phyloP scores from a whole-genome alignment of 2,329 filamentous ascomycete species.

The Lecanicillium sp. region DNA sequence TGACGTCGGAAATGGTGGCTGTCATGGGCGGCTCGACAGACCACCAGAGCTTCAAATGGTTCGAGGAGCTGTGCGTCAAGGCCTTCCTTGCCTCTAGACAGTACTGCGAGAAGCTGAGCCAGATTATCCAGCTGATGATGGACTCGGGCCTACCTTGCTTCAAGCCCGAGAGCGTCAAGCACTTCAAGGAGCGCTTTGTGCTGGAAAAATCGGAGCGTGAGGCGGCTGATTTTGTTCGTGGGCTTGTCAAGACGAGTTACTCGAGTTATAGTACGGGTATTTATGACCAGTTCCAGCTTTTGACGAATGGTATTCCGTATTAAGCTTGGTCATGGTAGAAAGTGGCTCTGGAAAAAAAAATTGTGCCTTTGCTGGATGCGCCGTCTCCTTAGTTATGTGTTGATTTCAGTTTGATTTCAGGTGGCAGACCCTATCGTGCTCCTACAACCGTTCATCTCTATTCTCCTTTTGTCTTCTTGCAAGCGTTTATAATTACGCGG shows the following conservation, averaged over 20 bases:
- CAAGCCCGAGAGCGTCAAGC: slow-evolving; percentile 87
- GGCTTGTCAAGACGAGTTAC: slow-evolving; percentile 82
- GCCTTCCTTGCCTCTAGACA: slow-evolving; percentile 83
- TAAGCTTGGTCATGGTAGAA: too few species aligned
- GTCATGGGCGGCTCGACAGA: slow-evolving; percentile 88
- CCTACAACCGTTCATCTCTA: too few species aligned
- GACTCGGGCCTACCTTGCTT: slow-evolving; percentile 95
- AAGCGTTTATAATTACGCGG: too few species aligned
- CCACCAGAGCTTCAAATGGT: slow-evolving; percentile 87
- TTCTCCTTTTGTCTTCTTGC: too few species aligned
- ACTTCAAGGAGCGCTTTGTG: slow-evolving; percentile 89
- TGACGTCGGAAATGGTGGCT: slow-evolving; percentile 96
- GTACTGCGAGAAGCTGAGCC: slow-evolving; percentile 79
- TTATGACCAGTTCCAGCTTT: slow-evolving; percentile 95
- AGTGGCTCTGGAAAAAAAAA: too few species aligned
- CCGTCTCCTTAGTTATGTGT: too few species aligned
- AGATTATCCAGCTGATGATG: slow-evolving; percentile 91
- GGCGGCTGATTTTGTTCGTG: slow-evolving; percentile 88
- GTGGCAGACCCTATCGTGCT: too few species aligned
- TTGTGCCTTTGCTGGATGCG: too few species aligned
- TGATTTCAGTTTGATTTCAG: too few species aligned
- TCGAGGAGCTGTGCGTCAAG: slow-evolving; percentile 94
- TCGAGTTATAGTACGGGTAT: slow-evolving; percentile 85
- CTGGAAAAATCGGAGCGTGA: slow-evolving; percentile 86
- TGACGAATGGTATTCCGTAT: slow-evolving; percentile 97